Evolutionary conservation across 352 stramenopile species (phyloP).

Genomic region (Globisporangium spiculum): DNA sequence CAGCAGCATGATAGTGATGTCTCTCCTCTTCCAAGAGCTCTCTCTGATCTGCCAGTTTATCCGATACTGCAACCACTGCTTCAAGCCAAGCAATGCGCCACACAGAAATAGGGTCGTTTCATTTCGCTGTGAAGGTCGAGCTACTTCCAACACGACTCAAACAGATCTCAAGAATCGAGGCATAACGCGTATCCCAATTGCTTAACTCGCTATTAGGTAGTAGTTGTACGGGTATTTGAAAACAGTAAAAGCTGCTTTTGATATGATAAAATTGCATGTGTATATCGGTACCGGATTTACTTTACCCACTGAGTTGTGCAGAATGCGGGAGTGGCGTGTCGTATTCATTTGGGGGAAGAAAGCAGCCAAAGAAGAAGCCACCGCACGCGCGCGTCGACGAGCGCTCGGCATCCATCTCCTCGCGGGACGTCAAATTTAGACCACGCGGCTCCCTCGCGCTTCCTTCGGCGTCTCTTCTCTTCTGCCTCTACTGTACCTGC

Average conservation of each 20-base stretch:
- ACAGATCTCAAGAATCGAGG: too few relatives aligned
- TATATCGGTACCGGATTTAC: not conserved
- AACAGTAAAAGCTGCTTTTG: not conserved
- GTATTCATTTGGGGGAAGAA: not conserved
- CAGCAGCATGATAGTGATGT: conserved; percentile 1
- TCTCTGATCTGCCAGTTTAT: not conserved
- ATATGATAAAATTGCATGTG: not conserved
- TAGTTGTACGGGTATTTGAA: not conserved
- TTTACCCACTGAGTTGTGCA: not conserved
- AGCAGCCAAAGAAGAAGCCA: conserved; percentile 8
- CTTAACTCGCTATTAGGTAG: not conserved
- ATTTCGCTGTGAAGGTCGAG: not conserved
- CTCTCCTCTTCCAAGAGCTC: not conserved
- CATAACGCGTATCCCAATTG: too few relatives aligned
- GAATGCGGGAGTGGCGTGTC: not conserved
- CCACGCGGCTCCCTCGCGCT: not conserved
- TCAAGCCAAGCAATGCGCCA: not conserved
- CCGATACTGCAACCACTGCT: not conserved
- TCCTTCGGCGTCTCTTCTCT: not conserved
- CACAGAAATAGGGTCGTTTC: conserved; percentile 2
- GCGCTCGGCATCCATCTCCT: conserved; percentile 2
- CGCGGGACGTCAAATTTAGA: not conserved
- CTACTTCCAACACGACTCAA: too few relatives aligned
- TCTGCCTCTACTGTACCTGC: not conserved
- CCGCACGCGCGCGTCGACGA: conserved; percentile 7